Conservation (phyloP, 257 asterid genomes). For the Nyctanthes arbortristis region DNA sequence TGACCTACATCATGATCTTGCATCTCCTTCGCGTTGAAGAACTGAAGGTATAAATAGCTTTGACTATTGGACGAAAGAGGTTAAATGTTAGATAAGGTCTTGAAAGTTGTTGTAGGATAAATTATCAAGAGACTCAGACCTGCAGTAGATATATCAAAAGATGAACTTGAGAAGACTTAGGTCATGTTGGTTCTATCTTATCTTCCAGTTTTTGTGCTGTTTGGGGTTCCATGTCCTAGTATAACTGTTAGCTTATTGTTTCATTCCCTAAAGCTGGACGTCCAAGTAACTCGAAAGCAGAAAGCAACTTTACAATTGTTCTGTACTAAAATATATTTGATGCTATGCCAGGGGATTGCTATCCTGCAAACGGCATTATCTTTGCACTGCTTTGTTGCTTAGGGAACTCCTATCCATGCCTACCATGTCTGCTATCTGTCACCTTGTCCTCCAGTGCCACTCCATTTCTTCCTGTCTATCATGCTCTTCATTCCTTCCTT, state of each 20-base stretch:
- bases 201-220: background rate
- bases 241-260: background rate
- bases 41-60: slow-evolving; percentile 65
- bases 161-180: background rate
- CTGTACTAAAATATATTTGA: background rate
- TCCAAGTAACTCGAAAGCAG: background rate
- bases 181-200: background rate
- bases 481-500: background rate
- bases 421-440: background rate
- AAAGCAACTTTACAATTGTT: background rate
- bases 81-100: slow-evolving; percentile 16
- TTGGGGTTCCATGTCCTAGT: background rate
- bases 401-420: background rate
- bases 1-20: slow-evolving; percentile 95
- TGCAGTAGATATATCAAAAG: background rate
- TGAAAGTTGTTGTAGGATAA: slow-evolving; percentile 5
- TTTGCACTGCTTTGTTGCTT: background rate
- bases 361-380: background rate
- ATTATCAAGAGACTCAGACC: slow-evolving; percentile 6
- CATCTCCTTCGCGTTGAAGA: slow-evolving; percentile 99
- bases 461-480: background rate
- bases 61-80: slow-evolving; percentile 19
- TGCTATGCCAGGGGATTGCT: background rate
- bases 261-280: background rate
- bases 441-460: background rate